Percentiles rank a stretch among this genome's conserved stretches.
Evolutionary conservation across 345 rosid species (phyloP).

Genomic region (Eucalyptus urophylla): DNA sequence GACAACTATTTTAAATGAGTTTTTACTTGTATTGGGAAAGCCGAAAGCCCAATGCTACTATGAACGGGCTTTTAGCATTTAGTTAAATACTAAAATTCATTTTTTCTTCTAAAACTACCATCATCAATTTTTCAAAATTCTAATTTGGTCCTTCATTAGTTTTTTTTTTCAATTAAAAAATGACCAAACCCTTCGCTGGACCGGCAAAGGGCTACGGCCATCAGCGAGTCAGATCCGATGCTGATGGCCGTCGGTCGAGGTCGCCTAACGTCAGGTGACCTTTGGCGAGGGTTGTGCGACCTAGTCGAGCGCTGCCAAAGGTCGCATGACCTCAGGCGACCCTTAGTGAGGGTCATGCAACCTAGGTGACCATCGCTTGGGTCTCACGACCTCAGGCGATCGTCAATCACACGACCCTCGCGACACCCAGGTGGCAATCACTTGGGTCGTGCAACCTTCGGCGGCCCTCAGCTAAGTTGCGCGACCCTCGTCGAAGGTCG

Average conservation of each 20-base stretch:
- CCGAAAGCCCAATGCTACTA: no score
- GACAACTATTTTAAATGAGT: no score
- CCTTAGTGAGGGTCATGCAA: no score
- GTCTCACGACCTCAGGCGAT: no score
- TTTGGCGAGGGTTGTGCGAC: rapidly evolving
- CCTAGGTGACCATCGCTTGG: rapidly evolving
- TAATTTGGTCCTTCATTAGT: no score
- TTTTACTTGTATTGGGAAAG: no score
- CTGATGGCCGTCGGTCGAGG: rapidly evolving
- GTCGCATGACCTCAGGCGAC: no score
- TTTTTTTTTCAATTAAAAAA: no score
- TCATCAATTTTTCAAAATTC: no score
- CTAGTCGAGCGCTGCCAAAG: rapidly evolving
- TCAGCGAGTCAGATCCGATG: rapidly evolving
- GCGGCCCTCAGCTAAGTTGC: rapidly evolving
- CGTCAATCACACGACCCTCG: rapidly evolving
- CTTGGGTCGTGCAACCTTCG: rapidly evolving
- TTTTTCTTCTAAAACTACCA: no score
- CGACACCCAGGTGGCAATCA: rapidly evolving
- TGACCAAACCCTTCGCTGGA: rapidly evolving
- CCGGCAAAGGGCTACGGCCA: rapidly evolving
- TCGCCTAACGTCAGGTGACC: rapidly evolving
- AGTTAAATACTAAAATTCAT: no score
- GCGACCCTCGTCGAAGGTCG: rapidly evolving
- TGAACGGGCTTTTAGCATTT: no score